These are phyloP conservation scores for Sporothrix brasiliensis DNA, from an alignment of 2,329 filamentous ascomycete species.

Conservation along the genomic window DNA sequence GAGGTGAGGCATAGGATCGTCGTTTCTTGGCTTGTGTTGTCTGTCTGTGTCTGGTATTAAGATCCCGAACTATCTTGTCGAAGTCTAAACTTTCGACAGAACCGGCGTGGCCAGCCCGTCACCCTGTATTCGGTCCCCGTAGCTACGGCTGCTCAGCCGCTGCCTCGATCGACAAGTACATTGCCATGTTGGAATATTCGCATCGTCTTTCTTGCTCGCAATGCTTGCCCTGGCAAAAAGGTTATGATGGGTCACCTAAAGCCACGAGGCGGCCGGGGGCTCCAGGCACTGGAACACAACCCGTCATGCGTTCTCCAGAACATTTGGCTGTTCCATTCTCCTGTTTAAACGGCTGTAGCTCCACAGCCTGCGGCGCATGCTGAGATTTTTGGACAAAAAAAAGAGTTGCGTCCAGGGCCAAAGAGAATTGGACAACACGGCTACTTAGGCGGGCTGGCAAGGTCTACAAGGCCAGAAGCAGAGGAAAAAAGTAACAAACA, in stretches of 20 bases:
- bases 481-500: neutral
- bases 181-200: neutral
- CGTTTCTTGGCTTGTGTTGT: neutral
- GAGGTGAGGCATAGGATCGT: neutral
- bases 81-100: neutral
- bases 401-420: neutral
- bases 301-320: neutral
- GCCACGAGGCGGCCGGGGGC: neutral
- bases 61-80: neutral
- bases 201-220: neutral
- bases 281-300: neutral
- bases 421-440: neutral
- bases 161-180: neutral
- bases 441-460: neutral
- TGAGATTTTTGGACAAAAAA: neutral
- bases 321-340: neutral
- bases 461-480: neutral
- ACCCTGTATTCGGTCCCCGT: slow-evolving; percentile 3
- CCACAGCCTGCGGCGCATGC: slow-evolving; percentile 21
- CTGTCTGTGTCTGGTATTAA: neutral
- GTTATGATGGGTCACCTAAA: neutral
- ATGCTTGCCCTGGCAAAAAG: neutral
- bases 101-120: neutral
- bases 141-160: slow-evolving; percentile 11
- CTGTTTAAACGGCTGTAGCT: neutral